phyloP scores from a whole-genome alignment of 352 stramenopile species.

The Vaucheria bursata region DNA sequence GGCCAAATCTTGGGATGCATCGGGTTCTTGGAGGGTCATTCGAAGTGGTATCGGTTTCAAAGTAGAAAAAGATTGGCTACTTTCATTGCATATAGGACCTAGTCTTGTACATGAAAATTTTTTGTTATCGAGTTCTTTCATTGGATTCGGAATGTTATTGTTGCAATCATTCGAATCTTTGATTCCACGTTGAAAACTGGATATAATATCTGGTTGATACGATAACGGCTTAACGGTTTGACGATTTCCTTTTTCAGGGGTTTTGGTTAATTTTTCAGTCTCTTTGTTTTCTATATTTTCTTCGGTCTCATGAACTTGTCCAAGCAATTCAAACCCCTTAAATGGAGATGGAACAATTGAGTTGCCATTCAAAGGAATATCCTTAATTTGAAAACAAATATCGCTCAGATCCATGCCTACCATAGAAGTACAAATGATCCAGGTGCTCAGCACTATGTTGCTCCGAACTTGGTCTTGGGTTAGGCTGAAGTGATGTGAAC shows the following conservation, averaged over 20 bases:
- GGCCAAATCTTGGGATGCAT: neutral
- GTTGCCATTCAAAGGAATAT: neutral
- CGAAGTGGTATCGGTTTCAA: neutral
- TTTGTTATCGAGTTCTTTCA: neutral
- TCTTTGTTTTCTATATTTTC: neutral
- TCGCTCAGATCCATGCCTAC: neutral
- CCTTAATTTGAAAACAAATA: neutral
- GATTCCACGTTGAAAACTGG: neutral
- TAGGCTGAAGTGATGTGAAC: neutral
- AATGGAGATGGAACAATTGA: neutral
- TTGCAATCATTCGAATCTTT: no score
- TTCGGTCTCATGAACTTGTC: neutral
- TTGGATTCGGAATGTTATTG: neutral
- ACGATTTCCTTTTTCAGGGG: no score
- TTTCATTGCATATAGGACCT: neutral
- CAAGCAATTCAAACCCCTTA: neutral
- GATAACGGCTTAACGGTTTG: no score
- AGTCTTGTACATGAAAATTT: no score
- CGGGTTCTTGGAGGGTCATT: no score
- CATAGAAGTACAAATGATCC: neutral
- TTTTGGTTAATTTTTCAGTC: neutral
- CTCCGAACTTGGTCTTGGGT: neutral
- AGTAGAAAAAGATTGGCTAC: no score
- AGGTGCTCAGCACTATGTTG: neutral
- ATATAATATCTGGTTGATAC: neutral